phyloP scores from a whole-genome alignment of 176 grass and related monocot genomes.

The Chloris gayana region DNA sequence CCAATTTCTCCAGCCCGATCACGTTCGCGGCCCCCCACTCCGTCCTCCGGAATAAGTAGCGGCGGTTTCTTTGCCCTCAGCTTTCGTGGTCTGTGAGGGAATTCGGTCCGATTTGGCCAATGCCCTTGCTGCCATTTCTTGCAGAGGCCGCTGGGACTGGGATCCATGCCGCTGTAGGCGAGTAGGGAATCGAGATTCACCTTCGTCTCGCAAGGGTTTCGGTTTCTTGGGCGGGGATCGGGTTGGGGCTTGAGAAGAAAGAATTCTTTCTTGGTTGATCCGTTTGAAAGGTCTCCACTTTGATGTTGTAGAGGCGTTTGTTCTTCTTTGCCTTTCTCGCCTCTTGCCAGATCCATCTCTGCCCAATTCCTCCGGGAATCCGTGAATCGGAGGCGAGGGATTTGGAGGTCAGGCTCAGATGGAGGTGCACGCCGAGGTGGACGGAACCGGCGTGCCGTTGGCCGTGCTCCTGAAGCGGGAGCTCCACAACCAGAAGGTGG shows the following conservation, averaged over 20 bases:
- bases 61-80: constrained; percentile 30
- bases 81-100: constrained; percentile 12
- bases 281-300: neutral
- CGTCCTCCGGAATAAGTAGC: constrained; percentile 30
- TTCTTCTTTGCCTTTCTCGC: constrained; percentile 24
- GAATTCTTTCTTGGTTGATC: constrained; percentile 25
- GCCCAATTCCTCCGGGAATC: constrained; percentile 19
- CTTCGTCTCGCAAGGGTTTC: constrained; percentile 19
- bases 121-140: constrained; percentile 17
- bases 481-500: constrained; percentile 81
- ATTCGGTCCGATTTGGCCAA: constrained; percentile 25
- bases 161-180: constrained; percentile 33
- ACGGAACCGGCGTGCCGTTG: constrained; percentile 71
- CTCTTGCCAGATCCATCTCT: constrained; percentile 31
- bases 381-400: constrained; percentile 8
- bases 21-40: constrained; percentile 35
- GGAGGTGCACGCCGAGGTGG: constrained; percentile 57
- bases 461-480: constrained; percentile 92
- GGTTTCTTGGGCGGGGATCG: constrained; percentile 26
- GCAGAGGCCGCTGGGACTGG: neutral
- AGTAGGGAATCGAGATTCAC: constrained; percentile 18
- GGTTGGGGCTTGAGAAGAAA: too few relatives aligned
- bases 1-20: constrained; percentile 20
- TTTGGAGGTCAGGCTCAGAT: constrained; percentile 24
- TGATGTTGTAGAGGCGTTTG: constrained; percentile 26